Evolutionary conservation across 2,329 filamentous ascomycete species (phyloP), one percentile per base, ranked within the genome.

Genomic region (Beauveria caledonica): DNA sequence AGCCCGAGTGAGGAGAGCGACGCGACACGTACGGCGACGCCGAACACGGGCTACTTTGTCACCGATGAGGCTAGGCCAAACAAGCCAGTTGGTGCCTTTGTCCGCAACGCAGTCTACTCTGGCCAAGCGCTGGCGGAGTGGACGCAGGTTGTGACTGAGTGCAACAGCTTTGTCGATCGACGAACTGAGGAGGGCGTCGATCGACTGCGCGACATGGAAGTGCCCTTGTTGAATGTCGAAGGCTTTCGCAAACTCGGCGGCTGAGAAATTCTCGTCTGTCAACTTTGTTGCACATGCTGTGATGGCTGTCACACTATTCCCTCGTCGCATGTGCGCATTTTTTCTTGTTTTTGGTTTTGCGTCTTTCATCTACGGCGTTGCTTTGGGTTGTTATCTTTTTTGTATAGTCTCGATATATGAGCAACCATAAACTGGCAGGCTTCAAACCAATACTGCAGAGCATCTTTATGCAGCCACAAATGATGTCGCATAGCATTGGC

Each of bases 81-180:
- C 39, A 74, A 79, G 64, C 83, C 82, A 0, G 69, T 66, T 1
- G 80, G 80, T 5, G 64, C 75, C 1, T 79, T 74, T 58, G 71
- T 72, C 15, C 72, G 74, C 50, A 78, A 78, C 27, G 76, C 79
- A 9, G 82, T 83, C 53, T 88, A 93, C 70, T 78, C 83, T 3
- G 90, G 90, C 1, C 80, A 88, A 21, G 86, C 90, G 0, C 77
- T 94, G 49, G 89, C 89, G 0, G 90, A 94, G 71, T 94, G 90
- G 90, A 79, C 80, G 21, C 76, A 89, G 19, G 82, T 93, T 21
- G 84, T 92, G 17, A 82, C 83, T 60, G 90, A 94, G 70, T 90
- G 86, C 75, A 90, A 92, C 73, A 89, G 85, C 68, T 94, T 93
- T 72, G 84, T 91, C 36, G 89, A 93, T 62, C 80, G 89, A 50